phyloP scores from a whole-genome alignment of 129 eudicot genomes.

The sunflower (Helianthus annuus) region DNA sequence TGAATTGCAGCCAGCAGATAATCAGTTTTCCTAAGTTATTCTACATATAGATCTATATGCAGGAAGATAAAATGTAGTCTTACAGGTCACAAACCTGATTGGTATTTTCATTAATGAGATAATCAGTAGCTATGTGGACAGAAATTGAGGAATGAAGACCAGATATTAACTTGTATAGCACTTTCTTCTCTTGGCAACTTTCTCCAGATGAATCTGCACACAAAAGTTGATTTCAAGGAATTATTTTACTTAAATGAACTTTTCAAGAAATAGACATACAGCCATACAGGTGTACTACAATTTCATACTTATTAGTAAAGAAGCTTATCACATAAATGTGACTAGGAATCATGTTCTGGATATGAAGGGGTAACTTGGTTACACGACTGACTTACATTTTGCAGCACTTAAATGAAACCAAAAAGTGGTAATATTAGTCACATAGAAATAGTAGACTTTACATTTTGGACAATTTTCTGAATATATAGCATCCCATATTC shows the following conservation, averaged over 20 bases:
- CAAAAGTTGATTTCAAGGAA: constrained; percentile 5
- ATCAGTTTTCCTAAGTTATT: constrained; percentile 26
- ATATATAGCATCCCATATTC: constrained; percentile 98
- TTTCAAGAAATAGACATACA: neutral
- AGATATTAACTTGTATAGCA: constrained; percentile 86
- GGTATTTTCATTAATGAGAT: constrained; percentile 79
- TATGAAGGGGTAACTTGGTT: neutral
- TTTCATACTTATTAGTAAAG: neutral
- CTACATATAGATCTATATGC: neutral
- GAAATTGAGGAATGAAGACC: constrained; percentile 98
- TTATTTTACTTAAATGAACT: neutral
- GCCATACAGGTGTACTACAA: neutral
- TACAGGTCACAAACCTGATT: constrained; percentile 54
- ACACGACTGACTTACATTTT: neutral
- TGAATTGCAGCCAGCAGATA: constrained; percentile 45
- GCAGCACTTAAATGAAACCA: neutral
- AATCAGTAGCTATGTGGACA: constrained; percentile 85
- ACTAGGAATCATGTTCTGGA: constrained; percentile 9
- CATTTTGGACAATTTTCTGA: constrained; percentile 96
- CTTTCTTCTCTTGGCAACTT: constrained; percentile 89
- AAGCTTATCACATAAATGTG: neutral
- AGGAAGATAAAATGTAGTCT: constrained; percentile 14
- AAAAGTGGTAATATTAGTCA: neutral
- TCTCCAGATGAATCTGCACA: constrained; percentile 86
- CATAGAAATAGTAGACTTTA: constrained; percentile 41